phyloP scores from a whole-genome alignment of 176 grass and related monocot genomes.

The Oryza glumipatula region DNA sequence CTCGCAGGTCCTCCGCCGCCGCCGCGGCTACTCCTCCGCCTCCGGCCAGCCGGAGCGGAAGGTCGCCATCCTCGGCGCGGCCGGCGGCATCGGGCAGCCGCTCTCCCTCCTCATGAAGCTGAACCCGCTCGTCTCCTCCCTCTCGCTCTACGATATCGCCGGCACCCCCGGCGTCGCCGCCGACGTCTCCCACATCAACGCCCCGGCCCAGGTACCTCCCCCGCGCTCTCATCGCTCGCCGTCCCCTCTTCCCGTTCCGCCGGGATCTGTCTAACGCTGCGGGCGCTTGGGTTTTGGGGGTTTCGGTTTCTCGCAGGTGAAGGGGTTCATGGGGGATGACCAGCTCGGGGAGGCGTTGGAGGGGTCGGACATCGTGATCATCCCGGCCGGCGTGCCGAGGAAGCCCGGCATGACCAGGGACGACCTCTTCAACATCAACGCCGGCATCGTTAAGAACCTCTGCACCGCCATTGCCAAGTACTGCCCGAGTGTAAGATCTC shows the following conservation, averaged over 20 bases:
- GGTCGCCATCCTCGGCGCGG: constrained; percentile 54
- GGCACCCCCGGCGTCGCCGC: constrained; percentile 57
- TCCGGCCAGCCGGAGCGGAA: constrained; percentile 41
- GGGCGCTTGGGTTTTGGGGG: background rate
- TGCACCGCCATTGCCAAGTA: constrained; percentile 60
- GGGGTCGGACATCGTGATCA: constrained; percentile 53
- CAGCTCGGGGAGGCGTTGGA: constrained; percentile 52
- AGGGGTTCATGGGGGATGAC: constrained; percentile 46
- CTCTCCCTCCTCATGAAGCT: constrained; percentile 60
- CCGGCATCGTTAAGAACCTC: constrained; percentile 62
- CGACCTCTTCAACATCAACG: constrained; percentile 66
- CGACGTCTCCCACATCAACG: constrained; percentile 62
- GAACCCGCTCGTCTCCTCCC: constrained; percentile 59
- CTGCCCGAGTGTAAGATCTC: constrained; percentile 53
- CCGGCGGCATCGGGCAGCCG: constrained; percentile 54
- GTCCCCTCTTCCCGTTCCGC: background rate
- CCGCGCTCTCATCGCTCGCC: background rate
- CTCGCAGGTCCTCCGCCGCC: constrained; percentile 22
- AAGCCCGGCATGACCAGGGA: constrained; percentile 64
- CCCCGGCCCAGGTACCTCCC: constrained; percentile 32
- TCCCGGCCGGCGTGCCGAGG: constrained; percentile 61
- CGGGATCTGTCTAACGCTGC: background rate
- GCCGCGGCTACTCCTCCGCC: constrained; percentile 31
- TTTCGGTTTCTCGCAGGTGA: constrained; percentile 33
- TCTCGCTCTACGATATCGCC: constrained; percentile 62